These are phyloP conservation scores for Puccinia horiana DNA, from an alignment of 1,284 basidiomycete species.

Conservation along the genomic window DNA sequence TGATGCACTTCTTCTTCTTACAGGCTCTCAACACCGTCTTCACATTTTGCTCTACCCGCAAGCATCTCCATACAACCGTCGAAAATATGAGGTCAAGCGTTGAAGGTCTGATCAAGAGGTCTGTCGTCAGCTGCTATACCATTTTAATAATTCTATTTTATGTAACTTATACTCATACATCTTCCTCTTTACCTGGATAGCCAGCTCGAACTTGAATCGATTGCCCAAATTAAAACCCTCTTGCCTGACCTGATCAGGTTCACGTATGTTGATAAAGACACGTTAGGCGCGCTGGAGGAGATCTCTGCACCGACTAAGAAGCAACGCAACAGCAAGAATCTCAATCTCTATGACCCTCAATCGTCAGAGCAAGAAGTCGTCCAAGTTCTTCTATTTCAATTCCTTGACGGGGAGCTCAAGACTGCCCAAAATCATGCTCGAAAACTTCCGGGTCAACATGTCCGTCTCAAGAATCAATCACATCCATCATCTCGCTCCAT, in stretches of 20 bases:
- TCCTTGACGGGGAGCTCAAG: constrained; percentile 60
- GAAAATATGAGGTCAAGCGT: constrained; percentile 73
- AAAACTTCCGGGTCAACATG: constrained; percentile 52
- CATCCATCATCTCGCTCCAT: not conserved
- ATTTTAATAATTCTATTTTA: too few species aligned
- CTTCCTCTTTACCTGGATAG: constrained; percentile 60
- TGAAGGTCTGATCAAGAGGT: constrained; percentile 75
- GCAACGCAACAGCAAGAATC: constrained; percentile 68
- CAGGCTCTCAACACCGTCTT: constrained; percentile 86
- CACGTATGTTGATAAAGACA: constrained; percentile 72
- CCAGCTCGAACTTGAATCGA: constrained; percentile 73
- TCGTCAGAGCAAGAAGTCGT: constrained; percentile 54
- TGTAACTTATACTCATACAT: not conserved
- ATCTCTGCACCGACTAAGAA: constrained; percentile 54
- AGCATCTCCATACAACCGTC: constrained; percentile 79
- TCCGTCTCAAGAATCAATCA: not conserved
- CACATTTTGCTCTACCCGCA: constrained; percentile 79
- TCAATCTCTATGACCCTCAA: constrained; percentile 66
- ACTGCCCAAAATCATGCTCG: constrained; percentile 58
- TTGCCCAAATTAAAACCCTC: constrained; percentile 85
- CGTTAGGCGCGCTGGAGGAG: constrained; percentile 61
- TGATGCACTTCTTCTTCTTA: not conserved
- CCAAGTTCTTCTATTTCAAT: constrained; percentile 58
- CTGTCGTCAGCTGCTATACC: constrained; percentile 50
- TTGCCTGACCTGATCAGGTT: constrained; percentile 79